These are phyloP conservation scores for Rusavskia elegans DNA, from an alignment of 495 filamentous ascomycete species.

Conservation along the genomic window DNA sequence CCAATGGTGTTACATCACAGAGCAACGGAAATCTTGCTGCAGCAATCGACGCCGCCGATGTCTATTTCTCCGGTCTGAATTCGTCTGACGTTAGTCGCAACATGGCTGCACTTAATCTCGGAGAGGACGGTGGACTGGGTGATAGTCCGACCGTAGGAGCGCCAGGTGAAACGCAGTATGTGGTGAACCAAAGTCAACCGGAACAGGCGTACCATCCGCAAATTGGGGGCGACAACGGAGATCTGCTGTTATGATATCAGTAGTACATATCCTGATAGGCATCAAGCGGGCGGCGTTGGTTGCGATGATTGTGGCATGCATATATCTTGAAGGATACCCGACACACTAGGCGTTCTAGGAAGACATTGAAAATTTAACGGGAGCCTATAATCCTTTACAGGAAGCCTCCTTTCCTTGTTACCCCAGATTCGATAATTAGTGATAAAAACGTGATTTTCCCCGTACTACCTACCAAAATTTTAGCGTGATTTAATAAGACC, in stretches of 20 bases:
- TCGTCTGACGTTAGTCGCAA: conserved; percentile 29
- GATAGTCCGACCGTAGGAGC: conserved; percentile 21
- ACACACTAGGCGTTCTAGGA: not conserved
- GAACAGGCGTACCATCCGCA: conserved; percentile 37
- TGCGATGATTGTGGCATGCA: too few relatives aligned
- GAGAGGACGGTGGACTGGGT: conserved; percentile 22
- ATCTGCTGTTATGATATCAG: not conserved
- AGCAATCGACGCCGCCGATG: conserved; percentile 69
- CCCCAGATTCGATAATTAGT: too few relatives aligned
- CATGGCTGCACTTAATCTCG: conserved; percentile 52
- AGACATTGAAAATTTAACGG: too few relatives aligned
- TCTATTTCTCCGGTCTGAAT: conserved; percentile 63
- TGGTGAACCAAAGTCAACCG: conserved; percentile 36
- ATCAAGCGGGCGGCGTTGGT: not conserved
- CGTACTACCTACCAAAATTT: too few relatives aligned
- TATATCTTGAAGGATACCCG: not conserved
- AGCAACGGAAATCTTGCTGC: conserved; percentile 29
- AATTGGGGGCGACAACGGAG: conserved; percentile 19
- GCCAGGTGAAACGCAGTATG: conserved; percentile 30
- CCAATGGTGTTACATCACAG: conserved; percentile 18
- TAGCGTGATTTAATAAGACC: too few relatives aligned
- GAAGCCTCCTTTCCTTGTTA: too few relatives aligned
- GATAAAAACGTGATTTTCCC: too few relatives aligned
- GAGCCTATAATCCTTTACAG: too few relatives aligned
- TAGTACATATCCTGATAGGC: not conserved